These are phyloP conservation scores for Gossypium rotundifolium DNA, from an alignment of 345 rosid genomes.

Conservation along the genomic window DNA sequence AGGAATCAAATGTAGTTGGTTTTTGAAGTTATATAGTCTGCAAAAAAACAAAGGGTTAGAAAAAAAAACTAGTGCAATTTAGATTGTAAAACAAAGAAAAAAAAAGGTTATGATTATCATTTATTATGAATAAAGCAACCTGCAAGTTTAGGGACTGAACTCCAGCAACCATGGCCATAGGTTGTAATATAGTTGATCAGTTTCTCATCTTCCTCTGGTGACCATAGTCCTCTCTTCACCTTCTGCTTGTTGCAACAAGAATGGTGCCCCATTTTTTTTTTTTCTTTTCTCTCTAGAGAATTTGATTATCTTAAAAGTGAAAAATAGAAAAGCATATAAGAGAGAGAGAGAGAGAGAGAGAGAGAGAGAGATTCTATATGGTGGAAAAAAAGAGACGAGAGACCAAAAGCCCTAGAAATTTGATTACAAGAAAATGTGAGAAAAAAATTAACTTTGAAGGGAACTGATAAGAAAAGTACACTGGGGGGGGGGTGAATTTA, in stretches of 20 bases:
- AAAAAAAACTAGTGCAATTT: not conserved
- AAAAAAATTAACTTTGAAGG: not conserved
- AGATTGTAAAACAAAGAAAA: not conserved
- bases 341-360: not conserved
- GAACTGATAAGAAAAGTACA: not conserved
- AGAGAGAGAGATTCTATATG: not conserved
- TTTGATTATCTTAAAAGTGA: constrained; percentile 15
- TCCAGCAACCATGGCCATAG: constrained; percentile 98
- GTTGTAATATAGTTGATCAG: constrained; percentile 83
- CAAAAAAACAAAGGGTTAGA: not conserved
- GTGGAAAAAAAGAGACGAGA: not conserved
- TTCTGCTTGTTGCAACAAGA: constrained; percentile 99
- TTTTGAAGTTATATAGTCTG: constrained; percentile 3
- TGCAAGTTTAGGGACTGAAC: constrained; percentile 94
- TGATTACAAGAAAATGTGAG: not conserved
- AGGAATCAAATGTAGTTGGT: constrained; percentile 7
- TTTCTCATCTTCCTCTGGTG: constrained; percentile 98
- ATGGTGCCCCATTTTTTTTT: constrained; percentile 72
- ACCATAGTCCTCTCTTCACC: constrained; percentile 97
- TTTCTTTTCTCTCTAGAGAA: constrained; percentile 14
- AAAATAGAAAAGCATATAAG: constrained; percentile 12
- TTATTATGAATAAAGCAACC: constrained; percentile 26
- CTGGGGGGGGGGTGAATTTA: constrained; percentile 20
- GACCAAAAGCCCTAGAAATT: constrained; percentile 14
- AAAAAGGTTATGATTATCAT: not conserved